Evolutionary conservation across 805 yeast species (phyloP).

Genomic region (Candida krabiensis): DNA sequence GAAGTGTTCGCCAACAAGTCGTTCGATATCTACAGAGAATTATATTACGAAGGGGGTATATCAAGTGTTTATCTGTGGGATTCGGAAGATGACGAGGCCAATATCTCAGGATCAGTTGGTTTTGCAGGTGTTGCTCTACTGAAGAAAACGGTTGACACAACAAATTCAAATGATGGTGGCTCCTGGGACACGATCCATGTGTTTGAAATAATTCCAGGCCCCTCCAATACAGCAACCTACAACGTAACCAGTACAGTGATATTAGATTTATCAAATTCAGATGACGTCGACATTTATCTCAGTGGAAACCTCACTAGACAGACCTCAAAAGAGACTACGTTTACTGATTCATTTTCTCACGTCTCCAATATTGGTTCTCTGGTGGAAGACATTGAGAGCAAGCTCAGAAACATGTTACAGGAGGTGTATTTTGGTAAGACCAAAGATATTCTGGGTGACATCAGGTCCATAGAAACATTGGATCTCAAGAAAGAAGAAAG

Average conservation of each 20-base stretch:
- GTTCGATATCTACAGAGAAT: constrained; percentile 87
- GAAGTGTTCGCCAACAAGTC: constrained; percentile 86
- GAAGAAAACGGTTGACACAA: constrained; percentile 59
- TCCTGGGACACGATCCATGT: constrained; percentile 96
- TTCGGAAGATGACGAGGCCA: constrained; percentile 53
- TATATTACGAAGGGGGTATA: constrained; percentile 93
- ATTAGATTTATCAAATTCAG: constrained; percentile 53
- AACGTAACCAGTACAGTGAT: constrained; percentile 87
- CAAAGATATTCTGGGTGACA: constrained; percentile 77
- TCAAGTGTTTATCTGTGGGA: constrained; percentile 94
- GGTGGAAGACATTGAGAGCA: constrained; percentile 86
- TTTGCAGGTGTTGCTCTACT: constrained; percentile 92
- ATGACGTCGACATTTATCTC: constrained; percentile 43
- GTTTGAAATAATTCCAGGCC: constrained; percentile 61
- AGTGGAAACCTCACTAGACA: constrained; percentile 90
- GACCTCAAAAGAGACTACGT: constrained; percentile 53
- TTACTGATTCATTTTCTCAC: constrained; percentile 60
- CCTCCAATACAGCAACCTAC: constrained; percentile 48
- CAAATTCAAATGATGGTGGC: constrained; percentile 43
- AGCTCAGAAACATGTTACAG: constrained; percentile 81
- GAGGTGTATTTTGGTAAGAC: constrained; percentile 96
- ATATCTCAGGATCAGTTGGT: constrained; percentile 48
- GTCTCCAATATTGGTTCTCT: constrained; percentile 81
- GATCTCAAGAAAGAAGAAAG: constrained; percentile 38
- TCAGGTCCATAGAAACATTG: constrained; percentile 46